A percentile compares a stretch with the other conserved stretches of the same genome.
phyloP scores from a whole-genome alignment of 345 rosid genomes.

The Pistacia vera region DNA sequence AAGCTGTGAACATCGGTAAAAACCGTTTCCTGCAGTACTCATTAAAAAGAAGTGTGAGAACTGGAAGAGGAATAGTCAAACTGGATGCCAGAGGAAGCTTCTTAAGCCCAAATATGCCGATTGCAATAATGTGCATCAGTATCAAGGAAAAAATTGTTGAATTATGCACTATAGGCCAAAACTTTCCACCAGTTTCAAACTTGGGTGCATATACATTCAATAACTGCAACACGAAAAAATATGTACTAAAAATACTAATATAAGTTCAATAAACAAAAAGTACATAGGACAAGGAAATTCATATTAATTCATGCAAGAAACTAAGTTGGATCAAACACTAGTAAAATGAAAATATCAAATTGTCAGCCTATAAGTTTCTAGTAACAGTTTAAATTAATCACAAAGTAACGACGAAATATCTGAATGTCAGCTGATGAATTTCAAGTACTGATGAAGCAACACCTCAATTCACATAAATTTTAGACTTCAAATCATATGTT shows the following conservation, averaged over 20 bases:
- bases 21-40: slow-evolving; percentile 76
- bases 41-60: slow-evolving; percentile 75
- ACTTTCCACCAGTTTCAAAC: slow-evolving; percentile 77
- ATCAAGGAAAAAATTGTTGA: slow-evolving; percentile 72
- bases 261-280: neutral
- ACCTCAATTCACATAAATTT: neutral
- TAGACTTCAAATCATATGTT: neutral
- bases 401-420: neutral
- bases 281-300: neutral
- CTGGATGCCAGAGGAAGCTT: slow-evolving; percentile 71
- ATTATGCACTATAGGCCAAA: slow-evolving; percentile 83
- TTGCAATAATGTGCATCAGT: slow-evolving; percentile 85
- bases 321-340: neutral
- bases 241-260: neutral
- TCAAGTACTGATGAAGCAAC: neutral
- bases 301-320: neutral
- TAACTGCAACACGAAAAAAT: slow-evolving; percentile 45
- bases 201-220: slow-evolving; percentile 75
- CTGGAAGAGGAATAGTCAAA: slow-evolving; percentile 76
- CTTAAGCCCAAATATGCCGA: slow-evolving; percentile 87
- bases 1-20: slow-evolving; percentile 63
- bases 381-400: neutral
- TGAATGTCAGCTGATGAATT: neutral
- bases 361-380: neutral
- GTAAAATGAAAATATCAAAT: neutral